Base-by-base conservation (phyloP, 768 basidiomycete species). In the Suillus placidus region DNA sequence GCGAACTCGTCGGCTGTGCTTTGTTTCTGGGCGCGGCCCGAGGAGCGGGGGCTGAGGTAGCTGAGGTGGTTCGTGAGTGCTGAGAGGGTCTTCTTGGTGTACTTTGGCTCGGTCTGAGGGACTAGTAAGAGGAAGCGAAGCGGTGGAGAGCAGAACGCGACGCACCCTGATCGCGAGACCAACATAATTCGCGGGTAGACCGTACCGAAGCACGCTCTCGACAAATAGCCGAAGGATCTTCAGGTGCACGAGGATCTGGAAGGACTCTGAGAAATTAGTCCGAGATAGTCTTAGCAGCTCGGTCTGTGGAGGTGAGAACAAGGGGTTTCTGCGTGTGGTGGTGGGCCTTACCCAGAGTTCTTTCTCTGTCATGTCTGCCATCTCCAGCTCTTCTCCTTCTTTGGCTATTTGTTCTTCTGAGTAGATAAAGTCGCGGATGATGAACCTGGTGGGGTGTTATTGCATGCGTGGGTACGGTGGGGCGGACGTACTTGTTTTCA, bases 231-330 rank as follows among this genome's bases (percentile, higher is more conserved):
- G 89, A 18, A 97, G 78, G 60, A 97, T 85, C 78, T 99, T 99
- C 70, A 99, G 82, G 73, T 99, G 97, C 0, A 96, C 93, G 23
- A 98, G 83, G 61, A 97, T 83, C 76, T 99, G 94, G 80, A 95
- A 95, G 6, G 95, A 89, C 80, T 99, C 97, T 0, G 95, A 96
- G 77, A 99, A 99, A 79, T 97, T 98, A 61, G 94, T 97, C 63
- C 97, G 85, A 43, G 96, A 89, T 43, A 99, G 77, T 71, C 93
- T 87, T 32, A 99, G 82, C 0, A 99, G 85, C 70, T 99, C 97
- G 34, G 94, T 93, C 96, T 99, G 70, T 61, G 23, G 35, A 42
- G 62, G n/a, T 43, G 20, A 65, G 13, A 38, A 68, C 23, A 18
- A 40, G 12, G 30, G 1, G 34, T 8, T 49, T 38, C 45, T 42